A percentile compares a stretch with the other conserved stretches of the same genome.
These are phyloP conservation scores for Ophiocordyceps unilateralis DNA, from an alignment of 2,329 filamentous ascomycete genomes.

Conservation along the genomic window DNA sequence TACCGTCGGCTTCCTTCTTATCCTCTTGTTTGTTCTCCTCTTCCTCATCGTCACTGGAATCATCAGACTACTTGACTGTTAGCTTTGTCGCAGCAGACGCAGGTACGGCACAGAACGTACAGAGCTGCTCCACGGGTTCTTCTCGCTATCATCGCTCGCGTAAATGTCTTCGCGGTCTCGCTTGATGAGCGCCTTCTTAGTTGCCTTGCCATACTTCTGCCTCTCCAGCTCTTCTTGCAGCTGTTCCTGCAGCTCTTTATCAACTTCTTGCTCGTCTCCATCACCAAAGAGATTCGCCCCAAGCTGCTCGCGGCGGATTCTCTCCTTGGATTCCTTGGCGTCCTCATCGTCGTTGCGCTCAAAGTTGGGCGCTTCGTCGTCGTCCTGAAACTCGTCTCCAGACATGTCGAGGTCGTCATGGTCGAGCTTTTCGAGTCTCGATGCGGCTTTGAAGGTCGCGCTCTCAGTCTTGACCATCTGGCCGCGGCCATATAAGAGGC, in stretches of 20 bases:
- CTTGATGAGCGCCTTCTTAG: slow-evolving; percentile 67
- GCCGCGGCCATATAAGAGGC: slow-evolving; percentile 31
- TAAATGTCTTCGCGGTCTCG: slow-evolving; percentile 79
- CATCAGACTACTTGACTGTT: slow-evolving; percentile 25
- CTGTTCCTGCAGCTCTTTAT: slow-evolving; percentile 55
- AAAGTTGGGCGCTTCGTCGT: slow-evolving; percentile 62
- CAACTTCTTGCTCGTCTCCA: slow-evolving; percentile 52
- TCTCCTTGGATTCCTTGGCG: slow-evolving; percentile 50
- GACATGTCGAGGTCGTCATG: slow-evolving; percentile 53
- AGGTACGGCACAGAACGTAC: slow-evolving; percentile 10
- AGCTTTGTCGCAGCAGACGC: slow-evolving; percentile 2
- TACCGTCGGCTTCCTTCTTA: slow-evolving; percentile 46
- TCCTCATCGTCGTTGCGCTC: slow-evolving; percentile 73
- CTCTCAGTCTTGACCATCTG: slow-evolving; percentile 52
- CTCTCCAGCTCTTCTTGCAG: slow-evolving; percentile 50
- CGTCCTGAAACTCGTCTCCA: slow-evolving; percentile 67
- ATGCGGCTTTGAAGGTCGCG: slow-evolving; percentile 42
- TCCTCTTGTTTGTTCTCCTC: slow-evolving; percentile 35
- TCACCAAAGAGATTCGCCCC: slow-evolving; percentile 69
- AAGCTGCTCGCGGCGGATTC: slow-evolving; percentile 67
- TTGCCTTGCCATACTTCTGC: slow-evolving; percentile 56
- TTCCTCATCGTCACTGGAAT: slow-evolving; percentile 18
- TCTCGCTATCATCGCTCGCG: slow-evolving; percentile 45
- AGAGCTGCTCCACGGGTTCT: slow-evolving; percentile 22
- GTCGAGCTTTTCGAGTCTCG: slow-evolving; percentile 47